Evolutionary conservation across 179 eudicot species (phyloP).

Genomic region (Nepenthes alata): DNA sequence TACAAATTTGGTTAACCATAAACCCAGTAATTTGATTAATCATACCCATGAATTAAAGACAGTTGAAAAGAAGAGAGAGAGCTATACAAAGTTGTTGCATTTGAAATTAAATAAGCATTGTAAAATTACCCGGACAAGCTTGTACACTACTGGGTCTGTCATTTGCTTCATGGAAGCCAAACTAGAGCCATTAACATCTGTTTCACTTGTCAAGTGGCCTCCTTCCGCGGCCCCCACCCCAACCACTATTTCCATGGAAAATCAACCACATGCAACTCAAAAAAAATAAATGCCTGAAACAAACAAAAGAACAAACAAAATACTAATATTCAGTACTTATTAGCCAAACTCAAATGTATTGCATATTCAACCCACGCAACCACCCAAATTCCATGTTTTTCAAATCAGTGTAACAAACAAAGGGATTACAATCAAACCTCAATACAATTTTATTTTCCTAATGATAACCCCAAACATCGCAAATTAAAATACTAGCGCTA

Average conservation of each 20-base stretch:
- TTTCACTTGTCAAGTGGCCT: conserved; percentile 16
- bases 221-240: conserved; percentile 25
- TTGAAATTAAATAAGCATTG: neutral
- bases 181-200: conserved; percentile 16
- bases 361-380: neutral
- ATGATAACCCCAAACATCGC: too few species aligned
- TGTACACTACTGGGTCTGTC: conserved; percentile 45
- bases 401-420: too few species aligned
- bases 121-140: conserved; percentile 52
- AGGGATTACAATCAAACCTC: too few species aligned
- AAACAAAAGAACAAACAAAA: conserved; percentile 5
- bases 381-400: too few species aligned
- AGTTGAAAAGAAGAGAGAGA: neutral
- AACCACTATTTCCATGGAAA: conserved; percentile 46
- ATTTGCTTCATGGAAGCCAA: conserved; percentile 18
- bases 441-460: too few species aligned
- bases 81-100: neutral
- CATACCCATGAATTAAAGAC: neutral
- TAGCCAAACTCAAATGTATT: neutral
- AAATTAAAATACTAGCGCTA: too few species aligned
- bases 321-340: neutral
- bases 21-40: too few species aligned
- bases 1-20: too few species aligned
- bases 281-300: conserved; percentile 27
- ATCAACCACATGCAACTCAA: conserved; percentile 26